Evolutionary conservation across 2,329 filamentous ascomycete genomes (phyloP), one percentile per base, ranked within the genome.

Genomic region (Fusarium torulosum): DNA sequence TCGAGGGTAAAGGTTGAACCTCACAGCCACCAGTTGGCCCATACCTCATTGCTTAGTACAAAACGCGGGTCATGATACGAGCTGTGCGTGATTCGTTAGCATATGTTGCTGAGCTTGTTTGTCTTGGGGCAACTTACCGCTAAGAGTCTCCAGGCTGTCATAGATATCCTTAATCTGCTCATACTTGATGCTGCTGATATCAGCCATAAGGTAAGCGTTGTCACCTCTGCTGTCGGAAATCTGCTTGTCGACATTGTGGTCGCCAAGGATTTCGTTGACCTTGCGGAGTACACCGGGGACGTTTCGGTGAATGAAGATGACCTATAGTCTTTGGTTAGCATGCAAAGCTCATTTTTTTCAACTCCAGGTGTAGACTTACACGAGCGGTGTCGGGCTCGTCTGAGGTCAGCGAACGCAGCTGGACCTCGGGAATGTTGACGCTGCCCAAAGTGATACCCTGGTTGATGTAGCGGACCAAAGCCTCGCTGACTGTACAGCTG

Each of bases 211-310:
- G 78, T 99, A 99, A 20, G 96, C 96, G 69, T 96, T 86, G 85
- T 98, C 95, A 72, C 94, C 95, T 82, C 91, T 91, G 81, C 92
- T 97, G 79, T 98, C 96, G 50, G 93, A 96, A 84, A 96, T 98
- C 82, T 99, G 96, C 85, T 98, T 98, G 83, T 97, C 95, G 72
- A 99, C 94, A 79, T 99, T 99, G 84, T 99, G 94, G 75, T 96
- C 90, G 42, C 91, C 92, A 46, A 99, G 86, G 66, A 98, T 93
- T 75, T 96, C 92, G 84, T 99, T 99, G 70, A 99, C 96, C 83
- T 91, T 93, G 75, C 94, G 88, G 79, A 99, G 84, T 66, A 99
- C 96, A 84, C 96, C 96, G 46, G 96, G 96, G 21, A 98, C 89
- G 81, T 99, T 99, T 80, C 91, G 91, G 82, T 99, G 96, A 72